These are phyloP conservation scores for Emericellopsis atlantica DNA, from an alignment of 2,329 filamentous ascomycete species.

Conservation along the genomic window DNA sequence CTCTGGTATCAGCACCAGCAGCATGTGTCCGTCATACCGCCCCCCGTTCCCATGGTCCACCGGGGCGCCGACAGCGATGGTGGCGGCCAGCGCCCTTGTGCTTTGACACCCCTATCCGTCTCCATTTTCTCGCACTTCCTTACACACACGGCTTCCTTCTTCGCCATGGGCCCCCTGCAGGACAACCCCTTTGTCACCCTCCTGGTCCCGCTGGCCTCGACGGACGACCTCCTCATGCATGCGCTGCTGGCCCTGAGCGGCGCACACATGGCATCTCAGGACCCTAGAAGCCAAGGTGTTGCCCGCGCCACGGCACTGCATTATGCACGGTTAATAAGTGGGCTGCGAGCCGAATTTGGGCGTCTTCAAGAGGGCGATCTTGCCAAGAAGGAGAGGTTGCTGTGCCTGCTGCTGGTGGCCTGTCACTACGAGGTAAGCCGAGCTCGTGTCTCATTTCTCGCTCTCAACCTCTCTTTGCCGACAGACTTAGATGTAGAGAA, in stretches of 20 bases:
- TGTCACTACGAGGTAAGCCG: constrained; percentile 3
- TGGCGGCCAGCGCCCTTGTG: neutral
- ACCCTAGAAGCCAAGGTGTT: neutral
- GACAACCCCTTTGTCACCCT: constrained; percentile 4
- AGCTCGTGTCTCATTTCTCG: neutral
- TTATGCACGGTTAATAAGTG: constrained; percentile 2
- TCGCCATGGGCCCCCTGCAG: constrained; percentile 2
- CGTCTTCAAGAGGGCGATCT: constrained; percentile 1
- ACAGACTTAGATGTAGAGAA: neutral
- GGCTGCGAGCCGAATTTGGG: constrained; percentile 1
- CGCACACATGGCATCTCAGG: constrained; percentile 1
- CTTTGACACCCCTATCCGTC: constrained; percentile 1
- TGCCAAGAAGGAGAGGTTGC: constrained; percentile 3
- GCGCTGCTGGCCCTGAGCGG: constrained; percentile 3
- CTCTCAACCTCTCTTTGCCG: too few relatives aligned
- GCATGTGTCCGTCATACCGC: neutral
- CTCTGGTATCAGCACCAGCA: neutral
- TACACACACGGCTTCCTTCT: constrained; percentile 1
- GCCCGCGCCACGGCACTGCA: neutral
- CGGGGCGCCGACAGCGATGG: neutral
- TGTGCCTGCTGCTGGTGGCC: constrained; percentile 1
- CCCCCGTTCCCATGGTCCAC: neutral
- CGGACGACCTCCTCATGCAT: constrained; percentile 4
- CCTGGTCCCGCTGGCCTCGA: constrained; percentile 1
- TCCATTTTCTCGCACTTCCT: constrained; percentile 1